Base-by-base conservation (phyloP, 2,329 filamentous ascomycete genomes). In the Aspergillus piperis region DNA sequence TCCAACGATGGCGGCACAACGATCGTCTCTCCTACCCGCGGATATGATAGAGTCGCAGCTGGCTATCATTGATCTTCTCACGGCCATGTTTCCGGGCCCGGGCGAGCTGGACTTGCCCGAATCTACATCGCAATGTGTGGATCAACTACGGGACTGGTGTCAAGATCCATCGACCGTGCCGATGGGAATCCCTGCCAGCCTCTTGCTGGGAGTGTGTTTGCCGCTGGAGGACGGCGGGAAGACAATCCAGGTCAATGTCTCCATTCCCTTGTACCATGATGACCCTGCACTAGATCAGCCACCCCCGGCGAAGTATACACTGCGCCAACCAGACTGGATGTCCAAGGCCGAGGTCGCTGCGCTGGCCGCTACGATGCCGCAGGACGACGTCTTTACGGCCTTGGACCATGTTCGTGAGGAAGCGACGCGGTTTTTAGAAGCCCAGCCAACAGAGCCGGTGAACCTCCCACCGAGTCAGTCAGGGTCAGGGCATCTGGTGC, bases 321-420 rank as follows among this genome's bases (percentile, higher is more conserved):
- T 84, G 8, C 80, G 80, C 6, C 82, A 84, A 48, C 82, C 83
- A 1, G 66, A 71, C 0, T 85, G 83, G 83, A 77, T 85, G 72
- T 83, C 76, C 58, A 83, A 80, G 65, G 79, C 81, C 6, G 78
- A 83, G 21, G 67, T 80, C 0, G 70, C 77, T 0, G 63, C 61
- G 5, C 60, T 85, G 4, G 74, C 75, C 3, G 56, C 73, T 0
- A 71, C 72, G 5, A 77, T 84, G 27, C 79, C 82, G 0, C 52
- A 62, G 1, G 72, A 76, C 8, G 83, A 85, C 63, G 69, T 82
- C 2, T 70, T 84, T 19, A 72, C 73, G 3, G 74, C 78, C 8
- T 78, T 84, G 17, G 80, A 83, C 41, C 69, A 78, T 48, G 70
- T 83, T 57, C 77, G 76, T 51, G 74, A 79, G 1, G 60, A 71